Evolutionary conservation across 257 asterid species (phyloP), one percentile per base, ranked within the genome.

Genomic region (Fraxinus quadrangulata): DNA sequence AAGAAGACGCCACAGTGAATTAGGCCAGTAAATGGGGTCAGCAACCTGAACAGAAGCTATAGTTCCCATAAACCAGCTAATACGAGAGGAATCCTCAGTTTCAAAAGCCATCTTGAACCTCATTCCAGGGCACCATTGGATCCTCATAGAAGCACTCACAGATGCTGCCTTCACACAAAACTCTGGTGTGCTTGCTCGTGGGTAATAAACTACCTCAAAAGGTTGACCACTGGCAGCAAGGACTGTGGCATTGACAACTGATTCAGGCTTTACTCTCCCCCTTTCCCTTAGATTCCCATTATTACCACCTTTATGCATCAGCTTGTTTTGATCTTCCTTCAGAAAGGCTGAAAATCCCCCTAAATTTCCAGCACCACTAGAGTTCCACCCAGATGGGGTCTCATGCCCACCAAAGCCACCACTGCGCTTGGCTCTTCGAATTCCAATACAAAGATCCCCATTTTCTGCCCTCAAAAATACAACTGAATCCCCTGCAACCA

Each of bases 51-150:
- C 86, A 4, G 90, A 78, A 66, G 93, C 81, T 31, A 87, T 81
- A 8, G 93, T 88, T 74, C 96, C 96, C 89, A 85, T 83, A 78
- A 88, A 90, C 96, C 96, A 90, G 80, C 93, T 88, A 51, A 90
- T 84, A 30, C 93, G 81, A 8, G 96, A 86, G 75, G 93, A 84
- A 70, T 88, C 96, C 88, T 88, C 95, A 0, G 95, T 88, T 81
- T 90, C 95, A 72, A 88, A 90, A 5, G 95, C 85, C 93, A 90
- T 90, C 87, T 90, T 88, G 79, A 90, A 90, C 84, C 96, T 90
- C 90, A 88, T 87, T 34, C 90, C 90, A 17, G 90, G 66, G 75
- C 86, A 77, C 96, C 96, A 90, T 23, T 83, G 96, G 47, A 81
- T 84, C 82, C 87, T 87, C 90, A 90, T 83, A 1, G 90, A 90